Evolutionary conservation across 208 protist genomes (phyloP), one percentile per base, ranked within the genome.

Genomic region (Trypanosoma avium): DNA sequence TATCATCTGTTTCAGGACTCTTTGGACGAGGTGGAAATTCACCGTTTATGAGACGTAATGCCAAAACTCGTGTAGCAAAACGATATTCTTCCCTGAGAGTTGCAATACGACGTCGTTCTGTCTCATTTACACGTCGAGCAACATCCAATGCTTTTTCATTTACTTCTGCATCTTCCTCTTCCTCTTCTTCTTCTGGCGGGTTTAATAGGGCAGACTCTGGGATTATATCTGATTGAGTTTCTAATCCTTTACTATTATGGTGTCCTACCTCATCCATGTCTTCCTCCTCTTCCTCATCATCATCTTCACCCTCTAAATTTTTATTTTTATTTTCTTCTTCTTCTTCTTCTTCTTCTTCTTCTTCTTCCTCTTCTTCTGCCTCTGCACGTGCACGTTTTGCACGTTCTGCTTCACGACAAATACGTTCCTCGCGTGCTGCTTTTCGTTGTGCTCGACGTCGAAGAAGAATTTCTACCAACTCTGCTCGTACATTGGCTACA

Each of bases 21-120:
- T 56, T 71, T 2, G 81, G 77, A 0, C 70, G 67, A 4, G 73
- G 81, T 30, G 67, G 67, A 33, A 91, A 80, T 45, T 65, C 50
- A 5, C 84, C 88, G 52, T 88, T 71, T 27, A 76, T 27, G 26
- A 84, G 60, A 63, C 67, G 81, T 43, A 90, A 58, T 6, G 61
- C 70, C 36, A 94, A 45, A 21, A 82, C 67, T 49, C 81, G 67
- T 26, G 77, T 68, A 15, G 70, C 75, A 8, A 92, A 75, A n/a
- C 75, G 67, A 60, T 92, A 92, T 67, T 80, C 79, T 21, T 75
- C 78, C 4, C 88, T 81, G 9, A 92, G 73, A 15, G 60, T 77
- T 12, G 60, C 62, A 32, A 94, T 81, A 48, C 77, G 79, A 6
- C 80, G 63, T 27, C 66, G 71, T 70, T 94, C 88, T 32, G 46